phyloP scores from a whole-genome alignment of 2,329 filamentous ascomycete species.

The Tolypocladium nubicola region DNA sequence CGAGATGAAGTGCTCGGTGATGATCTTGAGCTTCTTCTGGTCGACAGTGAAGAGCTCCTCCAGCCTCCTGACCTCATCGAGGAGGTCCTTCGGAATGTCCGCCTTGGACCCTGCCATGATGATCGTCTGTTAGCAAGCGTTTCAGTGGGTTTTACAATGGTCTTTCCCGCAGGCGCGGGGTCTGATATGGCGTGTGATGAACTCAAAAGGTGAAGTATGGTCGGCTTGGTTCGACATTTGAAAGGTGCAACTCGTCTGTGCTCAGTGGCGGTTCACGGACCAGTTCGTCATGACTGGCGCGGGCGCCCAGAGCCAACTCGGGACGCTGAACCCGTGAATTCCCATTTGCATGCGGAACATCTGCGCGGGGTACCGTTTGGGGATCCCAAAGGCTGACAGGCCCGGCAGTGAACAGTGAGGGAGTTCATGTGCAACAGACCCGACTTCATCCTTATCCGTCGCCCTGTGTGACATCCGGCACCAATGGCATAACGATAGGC shows the following conservation, averaged over 20 bases:
- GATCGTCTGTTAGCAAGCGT: constrained; percentile 7
- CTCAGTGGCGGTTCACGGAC: background rate
- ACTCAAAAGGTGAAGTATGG: background rate
- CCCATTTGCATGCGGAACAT: background rate
- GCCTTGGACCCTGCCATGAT: constrained; percentile 65
- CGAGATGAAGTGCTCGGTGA: constrained; percentile 78
- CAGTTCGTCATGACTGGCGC: background rate
- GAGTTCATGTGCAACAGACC: background rate
- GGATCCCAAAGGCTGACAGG: background rate
- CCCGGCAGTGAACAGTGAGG: background rate
- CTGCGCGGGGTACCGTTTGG: background rate
- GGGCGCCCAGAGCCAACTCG: no score
- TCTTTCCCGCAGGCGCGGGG: background rate
- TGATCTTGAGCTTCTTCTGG: constrained; percentile 71
- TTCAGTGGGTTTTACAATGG: no score
- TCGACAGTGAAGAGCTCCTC: constrained; percentile 78
- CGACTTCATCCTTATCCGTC: background rate
- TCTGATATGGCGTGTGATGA: background rate
- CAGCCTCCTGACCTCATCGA: constrained; percentile 68
- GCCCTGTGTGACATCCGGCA: background rate
- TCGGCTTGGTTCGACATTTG: background rate
- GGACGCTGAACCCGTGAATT: no score
- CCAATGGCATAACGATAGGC: no score
- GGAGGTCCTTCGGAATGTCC: constrained; percentile 78
- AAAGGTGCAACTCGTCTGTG: background rate